A percentile compares a stretch with the other conserved stretches of the same genome.
Evolutionary conservation across 768 basidiomycete genomes (phyloP).

Genomic region (Lactarius hengduanensis): DNA sequence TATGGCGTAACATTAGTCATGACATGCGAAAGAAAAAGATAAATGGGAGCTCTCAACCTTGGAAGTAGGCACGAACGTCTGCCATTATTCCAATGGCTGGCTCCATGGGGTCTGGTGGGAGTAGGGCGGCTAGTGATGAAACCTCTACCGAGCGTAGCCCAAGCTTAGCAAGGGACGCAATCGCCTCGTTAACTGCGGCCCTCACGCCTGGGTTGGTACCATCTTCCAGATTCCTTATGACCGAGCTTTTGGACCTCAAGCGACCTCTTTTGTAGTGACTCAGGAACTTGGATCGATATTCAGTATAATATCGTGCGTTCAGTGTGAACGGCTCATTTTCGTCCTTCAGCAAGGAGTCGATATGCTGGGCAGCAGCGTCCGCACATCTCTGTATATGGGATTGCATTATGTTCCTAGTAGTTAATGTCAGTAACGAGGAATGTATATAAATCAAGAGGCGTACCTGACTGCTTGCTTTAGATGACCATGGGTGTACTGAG

Average conservation of each 20-base stretch:
- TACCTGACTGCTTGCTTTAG: constrained; percentile 51
- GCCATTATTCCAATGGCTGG: constrained; percentile 69
- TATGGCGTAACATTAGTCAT: constrained; percentile 30
- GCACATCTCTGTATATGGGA: constrained; percentile 17
- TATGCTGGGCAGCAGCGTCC: not conserved
- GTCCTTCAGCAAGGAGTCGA: constrained; percentile 12
- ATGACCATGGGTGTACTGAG: constrained; percentile 49
- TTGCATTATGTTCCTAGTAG: constrained; percentile 19
- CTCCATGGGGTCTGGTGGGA: constrained; percentile 48
- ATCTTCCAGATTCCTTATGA: constrained; percentile 4
- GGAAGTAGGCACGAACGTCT: constrained; percentile 69
- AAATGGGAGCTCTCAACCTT: constrained; percentile 46
- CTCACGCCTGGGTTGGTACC: not conserved
- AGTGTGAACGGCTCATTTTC: constrained; percentile 13
- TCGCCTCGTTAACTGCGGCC: not conserved
- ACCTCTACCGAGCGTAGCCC: constrained; percentile 41
- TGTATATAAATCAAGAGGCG: not conserved
- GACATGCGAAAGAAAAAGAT: constrained; percentile 14
- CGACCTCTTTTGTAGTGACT: constrained; percentile 39
- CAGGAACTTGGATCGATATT: constrained; percentile 16
- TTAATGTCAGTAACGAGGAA: not conserved
- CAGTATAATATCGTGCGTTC: constrained; percentile 9
- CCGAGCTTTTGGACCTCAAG: constrained; percentile 10
- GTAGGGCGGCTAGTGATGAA: constrained; percentile 49
- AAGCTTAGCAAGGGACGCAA: constrained; percentile 36